phyloP scores from a whole-genome alignment of 2,329 filamentous ascomycete species.

The Talaromyces sp. region DNA sequence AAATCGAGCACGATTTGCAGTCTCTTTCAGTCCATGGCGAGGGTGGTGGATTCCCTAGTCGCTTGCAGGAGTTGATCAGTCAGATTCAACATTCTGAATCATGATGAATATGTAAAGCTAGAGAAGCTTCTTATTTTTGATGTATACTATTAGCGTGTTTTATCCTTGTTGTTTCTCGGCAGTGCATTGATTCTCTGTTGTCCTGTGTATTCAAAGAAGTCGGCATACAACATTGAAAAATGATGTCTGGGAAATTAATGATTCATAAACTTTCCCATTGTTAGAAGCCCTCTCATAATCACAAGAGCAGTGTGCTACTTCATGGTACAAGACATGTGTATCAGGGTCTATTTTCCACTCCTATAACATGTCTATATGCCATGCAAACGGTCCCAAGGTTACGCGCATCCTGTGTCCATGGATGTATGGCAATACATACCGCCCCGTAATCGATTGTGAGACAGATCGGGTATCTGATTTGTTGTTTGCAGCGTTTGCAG shows the following conservation, averaged over 20 bases:
- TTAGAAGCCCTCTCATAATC: no score
- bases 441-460: no score
- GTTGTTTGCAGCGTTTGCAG: conserved; percentile 30
- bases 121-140: no score
- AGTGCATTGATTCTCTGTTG: no score
- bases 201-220: neutral
- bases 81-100: conserved; percentile 39
- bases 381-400: no score
- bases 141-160: no score
- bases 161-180: neutral
- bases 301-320: no score
- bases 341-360: neutral
- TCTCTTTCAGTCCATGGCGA: conserved; percentile 51
- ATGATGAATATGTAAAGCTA: neutral
- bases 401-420: no score
- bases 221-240: neutral
- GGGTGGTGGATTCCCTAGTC: conserved; percentile 55
- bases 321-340: no score
- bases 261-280: conserved; percentile 1
- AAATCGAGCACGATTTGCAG: conserved; percentile 55
- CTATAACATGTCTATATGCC: neutral
- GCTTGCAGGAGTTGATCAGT: conserved; percentile 57
- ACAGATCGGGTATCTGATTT: conserved; percentile 12
- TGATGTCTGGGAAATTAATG: neutral
- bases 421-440: no score